phyloP scores from a whole-genome alignment of 495 filamentous ascomycete genomes.

The Immersiella caudata region DNA sequence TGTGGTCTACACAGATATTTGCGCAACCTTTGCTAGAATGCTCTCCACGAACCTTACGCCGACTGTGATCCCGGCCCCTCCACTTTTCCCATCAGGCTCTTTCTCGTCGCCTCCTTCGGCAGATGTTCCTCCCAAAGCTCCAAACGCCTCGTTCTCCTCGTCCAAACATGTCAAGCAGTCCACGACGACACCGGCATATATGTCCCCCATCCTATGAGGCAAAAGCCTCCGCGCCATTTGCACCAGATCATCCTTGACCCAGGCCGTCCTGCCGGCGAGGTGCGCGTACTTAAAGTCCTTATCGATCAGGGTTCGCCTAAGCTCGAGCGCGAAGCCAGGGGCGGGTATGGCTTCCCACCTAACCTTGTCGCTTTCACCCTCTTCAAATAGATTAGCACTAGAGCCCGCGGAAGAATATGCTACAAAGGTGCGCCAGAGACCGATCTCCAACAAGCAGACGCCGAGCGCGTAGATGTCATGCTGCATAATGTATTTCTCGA shows the following conservation, averaged over 20 bases:
- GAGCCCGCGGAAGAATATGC: conserved; percentile 19
- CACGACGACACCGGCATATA: neutral
- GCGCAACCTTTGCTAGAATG: neutral
- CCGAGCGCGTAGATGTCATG: conserved; percentile 68
- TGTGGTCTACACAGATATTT: neutral
- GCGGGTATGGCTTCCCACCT: neutral
- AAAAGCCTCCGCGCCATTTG: neutral
- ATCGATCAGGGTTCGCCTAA: neutral
- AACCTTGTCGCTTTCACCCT: neutral
- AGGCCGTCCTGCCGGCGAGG: too few relatives aligned
- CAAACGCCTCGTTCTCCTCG: neutral
- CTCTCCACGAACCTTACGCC: neutral
- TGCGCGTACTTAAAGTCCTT: too few relatives aligned
- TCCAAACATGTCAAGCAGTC: conserved; percentile 1
- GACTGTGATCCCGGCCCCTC: neutral
- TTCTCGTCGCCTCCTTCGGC: neutral
- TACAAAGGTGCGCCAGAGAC: conserved; percentile 55
- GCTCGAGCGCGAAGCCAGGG: neutral
- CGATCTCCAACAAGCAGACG: conserved; percentile 61
- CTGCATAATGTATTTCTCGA: conserved; percentile 54
- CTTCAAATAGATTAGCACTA: neutral
- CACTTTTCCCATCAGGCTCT: neutral
- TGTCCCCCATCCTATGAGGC: neutral
- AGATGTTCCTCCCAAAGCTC: neutral
- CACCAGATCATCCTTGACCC: neutral